Evolutionary conservation across 2,329 filamentous ascomycete species (phyloP).

Genomic region (Dothistroma septosporum): DNA sequence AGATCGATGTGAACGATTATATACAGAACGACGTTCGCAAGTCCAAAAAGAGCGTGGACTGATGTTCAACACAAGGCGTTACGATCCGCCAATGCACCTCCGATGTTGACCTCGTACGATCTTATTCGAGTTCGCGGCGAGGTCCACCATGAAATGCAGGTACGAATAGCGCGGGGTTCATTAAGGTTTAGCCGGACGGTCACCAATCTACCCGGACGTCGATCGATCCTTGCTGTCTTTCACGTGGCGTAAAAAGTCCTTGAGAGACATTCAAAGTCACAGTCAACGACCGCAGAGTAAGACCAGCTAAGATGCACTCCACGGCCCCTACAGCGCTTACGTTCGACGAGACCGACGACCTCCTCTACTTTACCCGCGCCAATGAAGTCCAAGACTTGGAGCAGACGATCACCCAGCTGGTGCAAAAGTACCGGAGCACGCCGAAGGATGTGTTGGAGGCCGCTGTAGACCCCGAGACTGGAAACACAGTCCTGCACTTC

Average conservation of each 20-base stretch:
- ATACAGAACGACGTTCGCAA: neutral
- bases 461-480: constrained; percentile 69
- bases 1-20: neutral
- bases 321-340: constrained; percentile 43
- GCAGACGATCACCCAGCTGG: constrained; percentile 55
- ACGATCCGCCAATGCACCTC: no score
- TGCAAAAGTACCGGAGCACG: constrained; percentile 57
- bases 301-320: constrained; percentile 10
- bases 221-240: neutral
- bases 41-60: neutral
- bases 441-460: constrained; percentile 63
- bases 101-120: constrained; percentile 1
- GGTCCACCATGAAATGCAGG: constrained; percentile 9
- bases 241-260: neutral
- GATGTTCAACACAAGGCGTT: neutral
- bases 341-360: constrained; percentile 82
- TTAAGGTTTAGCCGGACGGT: neutral
- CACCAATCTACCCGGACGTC: neutral
- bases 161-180: constrained; percentile 6
- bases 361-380: constrained; percentile 78
- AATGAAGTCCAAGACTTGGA: constrained; percentile 71
- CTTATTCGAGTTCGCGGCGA: neutral
- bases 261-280: neutral
- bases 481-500: constrained; percentile 82
- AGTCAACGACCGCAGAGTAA: no score